Conservation (phyloP, 768 basidiomycete species). For the Hypholoma sublateritium region DNA sequence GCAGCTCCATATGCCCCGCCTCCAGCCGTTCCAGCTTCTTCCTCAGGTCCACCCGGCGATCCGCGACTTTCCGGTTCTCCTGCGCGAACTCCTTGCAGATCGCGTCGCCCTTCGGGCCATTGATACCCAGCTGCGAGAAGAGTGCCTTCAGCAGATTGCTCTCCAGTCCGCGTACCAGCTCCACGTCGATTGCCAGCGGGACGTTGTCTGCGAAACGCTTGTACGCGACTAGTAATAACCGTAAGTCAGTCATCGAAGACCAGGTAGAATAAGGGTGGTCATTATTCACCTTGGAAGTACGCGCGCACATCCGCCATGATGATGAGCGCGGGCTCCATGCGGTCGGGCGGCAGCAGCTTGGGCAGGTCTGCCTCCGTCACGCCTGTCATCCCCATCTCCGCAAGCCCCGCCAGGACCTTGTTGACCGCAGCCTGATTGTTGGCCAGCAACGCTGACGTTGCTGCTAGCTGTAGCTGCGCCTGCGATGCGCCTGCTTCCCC, state of each 20-base stretch:
- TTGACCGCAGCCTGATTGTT: too few species aligned
- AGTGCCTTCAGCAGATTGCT: constrained; percentile 45
- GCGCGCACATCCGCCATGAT: constrained; percentile 71
- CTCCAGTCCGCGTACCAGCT: constrained; percentile 53
- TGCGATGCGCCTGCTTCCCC: too few species aligned
- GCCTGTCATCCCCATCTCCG: constrained; percentile 36
- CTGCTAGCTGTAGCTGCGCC: background rate
- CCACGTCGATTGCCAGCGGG: constrained; percentile 54
- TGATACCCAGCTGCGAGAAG: constrained; percentile 48
- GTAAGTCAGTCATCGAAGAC: background rate
- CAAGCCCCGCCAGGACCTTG: constrained; percentile 28
- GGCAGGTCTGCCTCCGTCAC: constrained; percentile 39
- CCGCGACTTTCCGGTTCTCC: constrained; percentile 45
- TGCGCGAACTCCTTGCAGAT: constrained; percentile 52
- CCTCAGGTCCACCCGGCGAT: constrained; percentile 44
- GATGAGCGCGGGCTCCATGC: constrained; percentile 46
- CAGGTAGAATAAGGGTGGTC: background rate
- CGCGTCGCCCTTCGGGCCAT: constrained; percentile 40
- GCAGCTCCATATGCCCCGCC: constrained; percentile 31
- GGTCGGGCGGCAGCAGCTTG: constrained; percentile 47
- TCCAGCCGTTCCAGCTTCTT: constrained; percentile 52
- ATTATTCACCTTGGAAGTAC: constrained; percentile 60
- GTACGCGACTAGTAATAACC: constrained; percentile 45
- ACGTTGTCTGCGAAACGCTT: constrained; percentile 60
- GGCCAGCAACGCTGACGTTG: background rate